Base-by-base conservation (phyloP, 2,329 filamentous ascomycete genomes). In the Aspergillus neoniger region DNA sequence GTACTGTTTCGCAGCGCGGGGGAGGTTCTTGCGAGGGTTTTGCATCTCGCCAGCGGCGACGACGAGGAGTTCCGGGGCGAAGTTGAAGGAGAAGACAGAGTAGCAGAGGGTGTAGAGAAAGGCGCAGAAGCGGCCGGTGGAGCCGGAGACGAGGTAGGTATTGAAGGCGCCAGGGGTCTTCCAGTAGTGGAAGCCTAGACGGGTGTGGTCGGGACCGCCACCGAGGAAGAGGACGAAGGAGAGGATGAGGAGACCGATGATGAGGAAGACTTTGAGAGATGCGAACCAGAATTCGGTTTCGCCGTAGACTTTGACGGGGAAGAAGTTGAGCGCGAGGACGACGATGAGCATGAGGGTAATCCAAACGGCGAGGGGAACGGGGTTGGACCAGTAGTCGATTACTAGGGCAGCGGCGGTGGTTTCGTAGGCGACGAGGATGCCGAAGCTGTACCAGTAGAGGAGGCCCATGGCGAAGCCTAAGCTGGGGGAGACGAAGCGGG, bases 141-240 rank as follows among this genome's bases (percentile, higher is more conserved):
- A 68, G 0, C 90, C 90, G 0, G 79, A 79, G 15, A 80, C 82
- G 65, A 88, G 85, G 49, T 88, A 83, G 63, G 87, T 83, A 7
- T 83, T 83, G 70, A 93, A 91, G 0, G 90, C 81, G 1, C 89
- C 88, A 0, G 89, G 89, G 15, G 78, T 62, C 25, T 71, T 74
- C 78, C 86, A 89, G 70, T 86, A 82, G 8, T 86, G 82, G 72
- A 92, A 92, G 0, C 90, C 90, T 62, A 90, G 90, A 0, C 83
- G 80, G 64, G 91, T 88, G 54, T 85, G 80, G 1, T 85, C 72
- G 0, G 91, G 91, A 65, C 92, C 93, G 4, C 89, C 91, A 5
- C 91, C 91, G 0, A 93, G 79, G 87, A 93, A 92, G 60, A 88
- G 86, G 64, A 95, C 82, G 69, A 95, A 91, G 12, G 91, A 92